phyloP scores from a whole-genome alignment of 2,329 filamentous ascomycete genomes.

The Botrytis paeoniae region DNA sequence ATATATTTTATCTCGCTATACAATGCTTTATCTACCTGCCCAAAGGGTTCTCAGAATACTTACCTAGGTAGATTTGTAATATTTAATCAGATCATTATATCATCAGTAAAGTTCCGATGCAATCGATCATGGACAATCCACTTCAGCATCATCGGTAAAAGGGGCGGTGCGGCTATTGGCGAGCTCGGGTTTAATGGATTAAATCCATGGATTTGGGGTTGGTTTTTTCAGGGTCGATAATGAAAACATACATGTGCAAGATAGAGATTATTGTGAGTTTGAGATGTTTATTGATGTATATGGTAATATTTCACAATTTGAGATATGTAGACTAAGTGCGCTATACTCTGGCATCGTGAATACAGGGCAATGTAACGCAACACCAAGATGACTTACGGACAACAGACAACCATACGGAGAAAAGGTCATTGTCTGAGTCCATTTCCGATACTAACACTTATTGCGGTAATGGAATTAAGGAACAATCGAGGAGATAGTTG shows the following conservation, averaged over 20 bases:
- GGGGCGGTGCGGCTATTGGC: background rate
- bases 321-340: background rate
- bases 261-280: background rate
- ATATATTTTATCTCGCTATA: background rate
- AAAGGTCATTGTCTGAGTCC: background rate
- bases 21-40: background rate
- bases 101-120: background rate
- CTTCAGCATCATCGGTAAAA: background rate
- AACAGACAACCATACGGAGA: background rate
- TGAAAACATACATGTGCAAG: background rate
- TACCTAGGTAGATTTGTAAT: background rate
- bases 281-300: background rate
- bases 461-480: background rate
- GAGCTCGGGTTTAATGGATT: background rate
- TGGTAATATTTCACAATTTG: background rate
- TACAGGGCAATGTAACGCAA: background rate
- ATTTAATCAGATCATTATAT: background rate
- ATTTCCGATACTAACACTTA: background rate
- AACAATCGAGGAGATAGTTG: background rate
- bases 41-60: background rate
- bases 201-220: background rate
- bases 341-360: background rate
- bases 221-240: background rate
- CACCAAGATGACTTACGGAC: background rate
- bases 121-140: background rate